Conservation (phyloP, 768 basidiomycete species). For the Fistulinella prunicolor region DNA sequence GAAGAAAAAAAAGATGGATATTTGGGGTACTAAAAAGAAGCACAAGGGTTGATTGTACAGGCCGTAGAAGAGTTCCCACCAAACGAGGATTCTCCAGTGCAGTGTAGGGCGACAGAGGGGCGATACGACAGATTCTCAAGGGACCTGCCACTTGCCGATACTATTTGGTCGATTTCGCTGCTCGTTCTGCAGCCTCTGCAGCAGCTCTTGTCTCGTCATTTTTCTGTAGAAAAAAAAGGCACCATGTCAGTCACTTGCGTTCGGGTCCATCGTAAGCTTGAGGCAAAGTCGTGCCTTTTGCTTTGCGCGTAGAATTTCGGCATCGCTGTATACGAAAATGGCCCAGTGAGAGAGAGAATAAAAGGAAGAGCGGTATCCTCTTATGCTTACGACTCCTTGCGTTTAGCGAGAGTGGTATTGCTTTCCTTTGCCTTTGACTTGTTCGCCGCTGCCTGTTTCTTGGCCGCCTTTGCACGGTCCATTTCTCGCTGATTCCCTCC, state of each 20-base stretch:
- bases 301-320: slow-evolving; percentile 70
- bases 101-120: neutral
- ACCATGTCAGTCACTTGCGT: slow-evolving; percentile 6
- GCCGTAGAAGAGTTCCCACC: slow-evolving; percentile 9
- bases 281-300: slow-evolving; percentile 57
- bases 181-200: slow-evolving; percentile 20
- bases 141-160: slow-evolving; percentile 21
- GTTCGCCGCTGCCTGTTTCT: slow-evolving; percentile 52
- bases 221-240: slow-evolving; percentile 39
- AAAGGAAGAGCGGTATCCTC: slow-evolving; percentile 9
- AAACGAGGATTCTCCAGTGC: slow-evolving; percentile 10
- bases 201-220: slow-evolving; percentile 49
- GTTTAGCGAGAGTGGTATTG: slow-evolving; percentile 55
- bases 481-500: slow-evolving; percentile 82
- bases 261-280: slow-evolving; percentile 1
- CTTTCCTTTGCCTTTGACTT: slow-evolving; percentile 73
- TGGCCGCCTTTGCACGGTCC: slow-evolving; percentile 71
- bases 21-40: slow-evolving; percentile 12
- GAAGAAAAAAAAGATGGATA: slow-evolving; percentile 9
- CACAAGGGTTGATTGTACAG: slow-evolving; percentile 7
- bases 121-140: slow-evolving; percentile 12
- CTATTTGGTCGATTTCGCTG: slow-evolving; percentile 35
- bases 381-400: slow-evolving; percentile 69
- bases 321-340: slow-evolving; percentile 52
- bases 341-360: slow-evolving; percentile 23